These are phyloP conservation scores for Penicillium sp. DNA, from an alignment of 2,329 filamentous ascomycete genomes.

Conservation along the genomic window DNA sequence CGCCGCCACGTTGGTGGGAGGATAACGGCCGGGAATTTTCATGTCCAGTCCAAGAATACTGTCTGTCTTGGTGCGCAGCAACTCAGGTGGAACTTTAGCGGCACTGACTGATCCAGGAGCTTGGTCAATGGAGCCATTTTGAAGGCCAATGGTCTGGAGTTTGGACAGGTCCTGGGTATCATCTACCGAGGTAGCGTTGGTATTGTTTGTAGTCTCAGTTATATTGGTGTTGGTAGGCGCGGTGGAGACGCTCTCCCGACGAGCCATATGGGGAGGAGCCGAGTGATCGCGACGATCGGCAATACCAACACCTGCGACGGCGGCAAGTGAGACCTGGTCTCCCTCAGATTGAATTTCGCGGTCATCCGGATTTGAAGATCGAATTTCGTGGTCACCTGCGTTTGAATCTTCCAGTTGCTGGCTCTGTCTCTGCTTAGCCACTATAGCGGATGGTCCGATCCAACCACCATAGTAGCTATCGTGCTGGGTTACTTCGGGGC, in stretches of 20 bases:
- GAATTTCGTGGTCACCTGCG: conserved; percentile 18
- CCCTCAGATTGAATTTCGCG: conserved; percentile 20
- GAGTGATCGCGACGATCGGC: conserved; percentile 22
- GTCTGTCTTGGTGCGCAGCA: conserved; percentile 23
- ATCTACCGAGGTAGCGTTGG: conserved; percentile 35
- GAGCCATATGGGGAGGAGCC: conserved; percentile 20
- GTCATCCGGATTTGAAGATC: conserved; percentile 15
- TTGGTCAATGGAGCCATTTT: conserved; percentile 11
- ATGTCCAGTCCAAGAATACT: conserved; percentile 35
- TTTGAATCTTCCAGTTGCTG: conserved; percentile 8
- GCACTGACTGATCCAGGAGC: not conserved
- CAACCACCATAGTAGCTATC: conserved; percentile 53
- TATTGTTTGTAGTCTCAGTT: conserved; percentile 36
- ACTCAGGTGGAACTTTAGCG: conserved; percentile 6
- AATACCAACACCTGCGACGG: conserved; percentile 20
- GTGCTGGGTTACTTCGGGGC: conserved; percentile 25
- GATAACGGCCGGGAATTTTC: conserved; percentile 39
- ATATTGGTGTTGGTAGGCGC: conserved; percentile 36
- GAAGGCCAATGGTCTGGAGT: conserved; percentile 10
- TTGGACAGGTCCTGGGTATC: conserved; percentile 19
- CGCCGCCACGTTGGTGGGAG: conserved; percentile 32
- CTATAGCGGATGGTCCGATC: conserved; percentile 49
- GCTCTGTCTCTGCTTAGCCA: conserved; percentile 23
- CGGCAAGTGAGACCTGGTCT: conserved; percentile 16
- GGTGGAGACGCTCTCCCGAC: conserved; percentile 36